Percentiles rank a stretch among this genome's conserved stretches.
Conservation (phyloP, 2,329 filamentous ascomycete genomes). For the Arachnomyces sp. region DNA sequence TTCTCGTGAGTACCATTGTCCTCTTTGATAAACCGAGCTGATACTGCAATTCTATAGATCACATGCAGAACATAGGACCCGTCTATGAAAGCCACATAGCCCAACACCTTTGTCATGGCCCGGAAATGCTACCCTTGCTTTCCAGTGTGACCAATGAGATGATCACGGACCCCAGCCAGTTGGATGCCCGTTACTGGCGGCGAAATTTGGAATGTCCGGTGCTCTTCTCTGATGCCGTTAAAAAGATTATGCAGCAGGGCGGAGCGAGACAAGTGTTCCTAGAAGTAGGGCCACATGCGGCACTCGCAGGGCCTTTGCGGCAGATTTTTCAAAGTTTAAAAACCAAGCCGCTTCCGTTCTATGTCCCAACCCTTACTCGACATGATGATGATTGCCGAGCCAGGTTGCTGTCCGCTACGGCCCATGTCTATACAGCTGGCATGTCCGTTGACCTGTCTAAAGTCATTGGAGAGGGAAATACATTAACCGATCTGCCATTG, state of each 20-base stretch:
- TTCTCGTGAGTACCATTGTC: constrained; percentile 30
- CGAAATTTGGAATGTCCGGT: constrained; percentile 13
- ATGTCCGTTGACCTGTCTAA: constrained; percentile 1
- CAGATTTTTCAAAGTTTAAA: constrained; percentile 1
- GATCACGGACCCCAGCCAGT: background rate
- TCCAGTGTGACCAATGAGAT: constrained; percentile 8
- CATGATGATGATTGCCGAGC: constrained; percentile 5
- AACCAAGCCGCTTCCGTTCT: background rate
- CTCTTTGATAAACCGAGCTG: constrained; percentile 34
- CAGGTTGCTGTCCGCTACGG: constrained; percentile 1
- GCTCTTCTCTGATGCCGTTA: constrained; percentile 11
- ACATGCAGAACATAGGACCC: constrained; percentile 26
- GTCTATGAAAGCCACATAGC: constrained; percentile 11
- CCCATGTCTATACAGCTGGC: background rate
- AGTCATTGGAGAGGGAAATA: background rate
- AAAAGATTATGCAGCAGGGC: background rate
- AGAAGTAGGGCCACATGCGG: constrained; percentile 9
- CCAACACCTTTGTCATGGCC: background rate
- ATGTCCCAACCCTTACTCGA: constrained; percentile 1
- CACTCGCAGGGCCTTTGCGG: constrained; percentile 5
- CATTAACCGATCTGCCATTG: constrained; percentile 19
- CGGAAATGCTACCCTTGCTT: constrained; percentile 1
- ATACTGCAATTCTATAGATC: constrained; percentile 20
- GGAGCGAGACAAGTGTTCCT: background rate
- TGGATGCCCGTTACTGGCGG: constrained; percentile 5